A percentile compares a stretch with the other conserved stretches of the same genome.
phyloP scores from a whole-genome alignment of 768 basidiomycete species.

The Suillus hirtellus region DNA sequence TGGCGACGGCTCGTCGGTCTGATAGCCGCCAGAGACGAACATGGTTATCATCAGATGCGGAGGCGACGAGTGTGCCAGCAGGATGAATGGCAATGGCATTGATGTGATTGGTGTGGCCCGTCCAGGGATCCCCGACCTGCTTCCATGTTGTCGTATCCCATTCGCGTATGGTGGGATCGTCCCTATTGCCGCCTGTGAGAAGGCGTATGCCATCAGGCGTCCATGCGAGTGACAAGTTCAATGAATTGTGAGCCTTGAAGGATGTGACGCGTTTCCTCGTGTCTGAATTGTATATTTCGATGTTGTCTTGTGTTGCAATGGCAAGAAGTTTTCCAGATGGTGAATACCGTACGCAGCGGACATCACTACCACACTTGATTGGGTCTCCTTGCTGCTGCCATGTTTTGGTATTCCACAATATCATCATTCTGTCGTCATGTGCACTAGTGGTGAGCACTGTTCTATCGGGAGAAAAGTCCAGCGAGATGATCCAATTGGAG shows the following conservation, averaged over 20 bases:
- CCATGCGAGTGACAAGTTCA: background rate
- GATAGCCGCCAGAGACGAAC: background rate
- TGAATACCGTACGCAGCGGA: background rate
- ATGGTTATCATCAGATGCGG: background rate
- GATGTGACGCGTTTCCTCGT: background rate
- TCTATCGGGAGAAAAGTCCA: background rate
- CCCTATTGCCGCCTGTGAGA: background rate
- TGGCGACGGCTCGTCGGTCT: background rate
- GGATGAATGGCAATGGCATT: background rate
- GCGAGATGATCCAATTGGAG: background rate
- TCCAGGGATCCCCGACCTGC: background rate
- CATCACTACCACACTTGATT: background rate
- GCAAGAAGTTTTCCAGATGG: background rate
- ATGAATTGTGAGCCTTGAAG: background rate
- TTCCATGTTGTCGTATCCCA: background rate
- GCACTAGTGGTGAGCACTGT: background rate
- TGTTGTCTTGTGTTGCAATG: rapidly evolving
- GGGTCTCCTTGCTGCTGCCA: background rate
- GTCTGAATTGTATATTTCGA: background rate
- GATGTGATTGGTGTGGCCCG: background rate
- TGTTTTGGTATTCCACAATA: background rate
- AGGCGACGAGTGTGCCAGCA: background rate
- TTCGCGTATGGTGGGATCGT: background rate
- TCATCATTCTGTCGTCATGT: background rate
- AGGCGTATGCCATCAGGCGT: background rate